Base-by-base conservation (phyloP, 2,329 filamentous ascomycete species). In the Leptodontidium sp. region DNA sequence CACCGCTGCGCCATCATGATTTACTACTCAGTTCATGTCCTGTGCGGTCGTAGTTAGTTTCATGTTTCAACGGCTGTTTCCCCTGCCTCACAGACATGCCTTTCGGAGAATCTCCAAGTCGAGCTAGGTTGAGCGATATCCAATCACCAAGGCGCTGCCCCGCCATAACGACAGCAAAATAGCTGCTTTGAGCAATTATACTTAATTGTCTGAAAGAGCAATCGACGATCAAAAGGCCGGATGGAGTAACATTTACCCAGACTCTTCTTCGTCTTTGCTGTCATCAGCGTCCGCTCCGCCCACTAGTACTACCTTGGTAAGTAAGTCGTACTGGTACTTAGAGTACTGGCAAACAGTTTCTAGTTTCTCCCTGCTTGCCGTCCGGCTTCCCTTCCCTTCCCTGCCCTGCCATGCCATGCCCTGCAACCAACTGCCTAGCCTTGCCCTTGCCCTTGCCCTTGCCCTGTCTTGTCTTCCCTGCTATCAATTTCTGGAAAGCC, bases 181-280 rank as follows among this genome's bases (percentile, higher is more conserved):
- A 21, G 6, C 53, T 21, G 6, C 8, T 58, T 58, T 35, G n/a
- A 35, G 53, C 53, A 40, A 40, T 58, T 58, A 38, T 35, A 15
- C 6, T 58, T 21, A 58, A 38, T 58, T 40, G 11, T 38, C 53
- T 6, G 17, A 14, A 40, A 40, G 21, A n/a, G 32, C 17, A 40
- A 58, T 58, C n/a, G 17, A 40, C 32, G 12, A 21, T 38, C 11
- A 58, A 58, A 21, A 38, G 53, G 21, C 53, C 53, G 24, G 7
- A 58, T 58, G 14, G 53, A 38, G 53, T 21, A 35, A 52, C 49
- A 15, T 55, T 35, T 26, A 55, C 26, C 53, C 32, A 40, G 53
- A 21, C 47, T 49, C 21, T 21, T 21, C 21, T 21, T 21, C 21
- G 21, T 21, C 21, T 21, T 21, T 21, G 21, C 21, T 21, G 21